Percentiles rank a stretch among this genome's conserved stretches.
Conservation (phyloP, 306 rosid species). For the Parietaria judaica region DNA sequence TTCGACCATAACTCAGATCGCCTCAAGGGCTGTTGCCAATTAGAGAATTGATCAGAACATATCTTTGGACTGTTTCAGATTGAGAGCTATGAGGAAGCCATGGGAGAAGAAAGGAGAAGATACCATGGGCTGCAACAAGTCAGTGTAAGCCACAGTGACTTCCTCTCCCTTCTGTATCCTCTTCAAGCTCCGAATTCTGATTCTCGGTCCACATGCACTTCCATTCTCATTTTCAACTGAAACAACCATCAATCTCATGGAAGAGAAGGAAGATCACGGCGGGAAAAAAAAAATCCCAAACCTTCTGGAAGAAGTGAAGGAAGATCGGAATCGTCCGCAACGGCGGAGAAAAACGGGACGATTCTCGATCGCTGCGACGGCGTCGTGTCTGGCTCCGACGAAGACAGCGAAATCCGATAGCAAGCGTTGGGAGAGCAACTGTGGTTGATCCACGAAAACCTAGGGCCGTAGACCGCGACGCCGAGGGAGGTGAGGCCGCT, state of each 20-base stretch:
- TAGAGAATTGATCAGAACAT: no score
- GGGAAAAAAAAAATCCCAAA: no score
- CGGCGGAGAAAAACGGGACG: slow-evolving; percentile 22
- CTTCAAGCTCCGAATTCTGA: slow-evolving; percentile 66
- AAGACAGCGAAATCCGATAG: slow-evolving; percentile 31
- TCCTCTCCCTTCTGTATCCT: slow-evolving; percentile 56
- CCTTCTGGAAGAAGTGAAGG: no score
- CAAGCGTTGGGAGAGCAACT: slow-evolving; percentile 77
- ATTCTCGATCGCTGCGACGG: slow-evolving; percentile 24
- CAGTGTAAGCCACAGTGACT: slow-evolving; percentile 67
- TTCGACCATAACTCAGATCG: slow-evolving; percentile 66
- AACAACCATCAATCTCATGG: no score
- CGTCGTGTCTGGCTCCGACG: slow-evolving; percentile 5
- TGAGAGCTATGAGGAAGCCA: no score
- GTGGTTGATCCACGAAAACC: slow-evolving; percentile 76
- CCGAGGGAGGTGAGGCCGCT: slow-evolving; percentile 38
- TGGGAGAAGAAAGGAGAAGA: no score
- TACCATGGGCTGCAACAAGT: slow-evolving; percentile 74
- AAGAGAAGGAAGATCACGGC: no score
- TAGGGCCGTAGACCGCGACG: slow-evolving; percentile 40
- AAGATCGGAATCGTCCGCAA: slow-evolving; percentile 4
- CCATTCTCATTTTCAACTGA: slow-evolving; percentile 3
- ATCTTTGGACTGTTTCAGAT: no score
- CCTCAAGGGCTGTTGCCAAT: slow-evolving; percentile 36
- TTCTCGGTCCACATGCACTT: slow-evolving; percentile 41